phyloP scores from a whole-genome alignment of 1,284 basidiomycete species.

The Papiliotrema nemorosa region DNA sequence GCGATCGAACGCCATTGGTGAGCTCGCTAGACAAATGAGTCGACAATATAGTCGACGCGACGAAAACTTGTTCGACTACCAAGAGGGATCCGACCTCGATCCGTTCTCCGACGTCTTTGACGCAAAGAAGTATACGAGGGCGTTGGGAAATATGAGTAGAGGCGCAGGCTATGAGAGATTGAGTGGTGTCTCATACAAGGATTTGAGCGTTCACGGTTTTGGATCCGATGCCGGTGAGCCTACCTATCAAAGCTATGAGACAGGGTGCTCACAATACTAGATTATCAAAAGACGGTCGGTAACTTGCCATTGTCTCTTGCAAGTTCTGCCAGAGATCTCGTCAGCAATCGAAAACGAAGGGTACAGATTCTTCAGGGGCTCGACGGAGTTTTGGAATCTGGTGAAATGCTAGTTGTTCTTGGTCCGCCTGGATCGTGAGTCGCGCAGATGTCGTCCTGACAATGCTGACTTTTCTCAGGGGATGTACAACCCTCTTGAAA shows the following conservation, averaged over 20 bases:
- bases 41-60: slow-evolving; percentile 19
- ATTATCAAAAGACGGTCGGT: slow-evolving; percentile 54
- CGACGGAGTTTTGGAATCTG: slow-evolving; percentile 50
- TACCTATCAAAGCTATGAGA: neutral
- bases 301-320: slow-evolving; percentile 49
- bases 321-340: slow-evolving; percentile 39
- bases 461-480: slow-evolving; percentile 35
- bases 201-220: slow-evolving; percentile 53
- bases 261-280: slow-evolving; percentile 16
- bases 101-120: slow-evolving; percentile 51
- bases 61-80: slow-evolving; percentile 32
- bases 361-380: slow-evolving; percentile 54
- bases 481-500: slow-evolving; percentile 61
- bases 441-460: neutral
- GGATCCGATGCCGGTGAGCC: slow-evolving; percentile 48
- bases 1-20: slow-evolving; percentile 18
- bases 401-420: slow-evolving; percentile 58
- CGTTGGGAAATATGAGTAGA: slow-evolving; percentile 32
- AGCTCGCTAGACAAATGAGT: slow-evolving; percentile 35
- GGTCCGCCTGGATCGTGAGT: slow-evolving; percentile 59
- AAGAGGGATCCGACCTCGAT: slow-evolving; percentile 46
- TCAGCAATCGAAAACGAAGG: slow-evolving; percentile 46
- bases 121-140: slow-evolving; percentile 49
- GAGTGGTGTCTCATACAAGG: slow-evolving; percentile 52
- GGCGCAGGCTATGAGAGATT: slow-evolving; percentile 41